A percentile compares a stretch with the other conserved stretches of the same genome.
Evolutionary conservation across 1,284 basidiomycete genomes (phyloP).

Genomic region (Trichosporon faecale): DNA sequence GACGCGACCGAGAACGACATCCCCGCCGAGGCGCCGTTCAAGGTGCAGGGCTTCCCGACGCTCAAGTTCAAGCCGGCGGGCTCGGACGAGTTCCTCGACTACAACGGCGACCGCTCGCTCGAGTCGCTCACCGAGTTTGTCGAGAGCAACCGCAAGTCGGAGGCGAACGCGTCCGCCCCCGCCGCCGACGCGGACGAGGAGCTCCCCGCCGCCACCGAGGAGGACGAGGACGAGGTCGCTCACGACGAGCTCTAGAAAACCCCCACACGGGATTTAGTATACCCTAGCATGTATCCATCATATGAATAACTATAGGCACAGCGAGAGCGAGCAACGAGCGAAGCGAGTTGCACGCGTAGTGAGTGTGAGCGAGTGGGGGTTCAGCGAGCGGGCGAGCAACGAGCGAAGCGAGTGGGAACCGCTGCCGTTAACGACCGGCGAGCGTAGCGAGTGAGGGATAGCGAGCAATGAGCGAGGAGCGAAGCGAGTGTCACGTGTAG

Average conservation of each 20-base stretch:
- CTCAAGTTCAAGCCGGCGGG: constrained; percentile 96
- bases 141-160: constrained; percentile 69
- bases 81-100: constrained; percentile 79
- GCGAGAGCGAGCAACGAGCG: neutral
- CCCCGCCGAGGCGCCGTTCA: constrained; percentile 81
- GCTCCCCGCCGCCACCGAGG: constrained; percentile 17
- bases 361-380: neutral
- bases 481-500: too few species aligned
- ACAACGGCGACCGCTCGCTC: constrained; percentile 83
- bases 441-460: too few species aligned
- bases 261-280: neutral
- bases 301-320: neutral
- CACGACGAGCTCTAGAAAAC: constrained; percentile 49
- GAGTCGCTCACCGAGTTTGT: constrained; percentile 82
- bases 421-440: too few species aligned
- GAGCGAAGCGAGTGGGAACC: too few species aligned
- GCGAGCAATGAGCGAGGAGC: too few species aligned
- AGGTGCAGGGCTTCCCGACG: constrained; percentile 80
- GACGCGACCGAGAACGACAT: constrained; percentile 97
- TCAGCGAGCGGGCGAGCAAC: too few species aligned
- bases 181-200: constrained; percentile 30
- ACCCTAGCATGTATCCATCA: constrained; percentile 11
- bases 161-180: constrained; percentile 24
- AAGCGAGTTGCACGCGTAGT: neutral
- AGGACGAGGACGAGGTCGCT: constrained; percentile 29